phyloP scores from a whole-genome alignment of 257 asterid species.

The Nyctanthes arbortristis region DNA sequence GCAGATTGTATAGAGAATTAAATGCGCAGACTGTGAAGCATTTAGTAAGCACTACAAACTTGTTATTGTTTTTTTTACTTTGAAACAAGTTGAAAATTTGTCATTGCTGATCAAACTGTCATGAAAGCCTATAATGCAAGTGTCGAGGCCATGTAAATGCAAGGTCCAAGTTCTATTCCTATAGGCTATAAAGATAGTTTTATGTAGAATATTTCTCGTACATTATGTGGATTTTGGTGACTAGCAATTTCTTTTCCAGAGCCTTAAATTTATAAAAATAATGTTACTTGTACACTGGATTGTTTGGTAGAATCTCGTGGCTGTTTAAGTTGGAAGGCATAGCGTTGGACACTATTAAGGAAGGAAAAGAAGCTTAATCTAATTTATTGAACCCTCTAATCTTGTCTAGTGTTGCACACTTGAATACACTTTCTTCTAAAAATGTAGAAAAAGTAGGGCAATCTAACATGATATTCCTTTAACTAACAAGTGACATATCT shows the following conservation, averaged over 20 bases:
- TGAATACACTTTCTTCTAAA: no score
- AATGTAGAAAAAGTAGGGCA: neutral
- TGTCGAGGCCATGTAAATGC: neutral
- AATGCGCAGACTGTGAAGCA: constrained; percentile 75
- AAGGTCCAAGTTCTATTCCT: neutral
- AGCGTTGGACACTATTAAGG: neutral
- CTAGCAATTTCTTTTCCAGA: neutral
- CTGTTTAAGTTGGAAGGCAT: neutral
- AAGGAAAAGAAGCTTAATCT: neutral
- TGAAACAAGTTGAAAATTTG: neutral
- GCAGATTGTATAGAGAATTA: constrained; percentile 80
- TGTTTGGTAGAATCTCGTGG: neutral
- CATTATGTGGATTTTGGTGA: constrained; percentile 7
- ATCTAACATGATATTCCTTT: neutral
- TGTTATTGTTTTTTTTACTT: constrained; percentile 23
- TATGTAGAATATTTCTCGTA: constrained; percentile 6
- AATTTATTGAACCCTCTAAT: neutral
- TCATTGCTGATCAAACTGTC: neutral
- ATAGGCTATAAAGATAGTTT: neutral
- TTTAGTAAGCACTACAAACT: constrained; percentile 54
- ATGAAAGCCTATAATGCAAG: neutral
- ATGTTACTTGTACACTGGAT: neutral
- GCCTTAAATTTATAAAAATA: constrained; percentile 1
- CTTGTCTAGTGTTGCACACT: neutral
- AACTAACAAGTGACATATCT: neutral